Conservation (phyloP, 108 stramenopile species). For the Nitzschia sp. region DNA sequence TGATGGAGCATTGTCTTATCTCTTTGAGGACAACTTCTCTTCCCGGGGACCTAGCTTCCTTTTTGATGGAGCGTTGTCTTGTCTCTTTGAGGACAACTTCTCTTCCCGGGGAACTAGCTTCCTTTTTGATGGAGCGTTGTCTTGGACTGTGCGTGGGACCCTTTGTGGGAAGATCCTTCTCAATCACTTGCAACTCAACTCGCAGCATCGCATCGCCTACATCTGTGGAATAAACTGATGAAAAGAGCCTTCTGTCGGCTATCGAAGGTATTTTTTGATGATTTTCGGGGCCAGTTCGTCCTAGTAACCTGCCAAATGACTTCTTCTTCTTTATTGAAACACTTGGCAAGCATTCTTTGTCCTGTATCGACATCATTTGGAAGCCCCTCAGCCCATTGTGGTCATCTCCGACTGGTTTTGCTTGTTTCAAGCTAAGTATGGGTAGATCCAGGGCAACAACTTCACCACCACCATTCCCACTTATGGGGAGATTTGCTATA, state of each 20-base stretch:
- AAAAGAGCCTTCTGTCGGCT: conserved; percentile 17
- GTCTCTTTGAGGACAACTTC: not conserved
- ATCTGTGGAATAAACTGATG: conserved; percentile 33
- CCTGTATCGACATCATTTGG: conserved; percentile 19
- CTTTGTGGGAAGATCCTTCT: not conserved
- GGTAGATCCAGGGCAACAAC: conserved; percentile 26
- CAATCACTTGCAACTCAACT: conserved; percentile 19
- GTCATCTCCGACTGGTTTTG: conserved; percentile 4
- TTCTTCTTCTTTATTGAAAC: conserved; percentile 3
- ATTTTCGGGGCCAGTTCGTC: not conserved
- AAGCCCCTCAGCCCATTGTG: conserved; percentile 6
- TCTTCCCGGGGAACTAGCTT: too few species aligned
- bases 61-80: too few species aligned
- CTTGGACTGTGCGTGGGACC: not conserved
- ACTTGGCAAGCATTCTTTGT: not conserved
- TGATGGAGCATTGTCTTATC: too few species aligned
- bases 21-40: too few species aligned
- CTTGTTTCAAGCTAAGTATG: conserved; percentile 14
- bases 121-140: too few species aligned
- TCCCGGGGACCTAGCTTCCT: too few species aligned
- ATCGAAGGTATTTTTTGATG: conserved; percentile 11
- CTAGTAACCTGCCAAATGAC: not conserved
- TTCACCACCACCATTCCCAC: conserved; percentile 14
- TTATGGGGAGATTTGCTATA: conserved; percentile 16
- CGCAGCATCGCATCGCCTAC: conserved; percentile 37